Conservation (phyloP, 177 flowering plant genomes). For the Vitis hybrid region DNA sequence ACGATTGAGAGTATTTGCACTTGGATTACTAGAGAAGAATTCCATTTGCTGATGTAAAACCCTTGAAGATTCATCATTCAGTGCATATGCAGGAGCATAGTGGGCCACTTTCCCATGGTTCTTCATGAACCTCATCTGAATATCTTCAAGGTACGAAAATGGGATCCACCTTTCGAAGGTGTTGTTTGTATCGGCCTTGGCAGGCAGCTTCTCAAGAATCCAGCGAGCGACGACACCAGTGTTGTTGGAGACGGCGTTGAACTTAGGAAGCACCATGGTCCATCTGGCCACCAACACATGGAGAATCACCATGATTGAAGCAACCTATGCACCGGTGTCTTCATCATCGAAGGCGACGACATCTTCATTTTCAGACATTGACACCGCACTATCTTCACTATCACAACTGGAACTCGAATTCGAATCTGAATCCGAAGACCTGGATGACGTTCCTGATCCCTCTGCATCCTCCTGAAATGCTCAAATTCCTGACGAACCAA, state of each 20-base stretch:
- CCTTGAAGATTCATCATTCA: conserved; percentile 97
- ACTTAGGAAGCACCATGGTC: conserved; percentile 78
- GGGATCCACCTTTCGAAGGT: conserved; percentile 95
- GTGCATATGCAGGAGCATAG: conserved; percentile 87
- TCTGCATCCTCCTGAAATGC: conserved; percentile 20
- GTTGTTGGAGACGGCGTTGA: conserved; percentile 90
- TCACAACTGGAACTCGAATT: not conserved
- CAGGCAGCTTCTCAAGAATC: conserved; percentile 79
- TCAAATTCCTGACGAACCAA: conserved; percentile 29
- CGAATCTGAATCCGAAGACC: conserved; percentile 13
- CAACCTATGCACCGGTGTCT: too few relatives aligned
- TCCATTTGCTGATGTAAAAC: conserved; percentile 98
- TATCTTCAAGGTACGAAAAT: conserved; percentile 90
- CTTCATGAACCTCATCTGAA: conserved; percentile 96
- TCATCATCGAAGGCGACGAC: conserved; percentile 12
- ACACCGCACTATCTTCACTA: conserved; percentile 38
- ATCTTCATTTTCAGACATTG: conserved; percentile 74
- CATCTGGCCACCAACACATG: conserved; percentile 89
- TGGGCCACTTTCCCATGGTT: conserved; percentile 86
- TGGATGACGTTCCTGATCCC: conserved; percentile 8
- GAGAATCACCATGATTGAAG: conserved; percentile 68
- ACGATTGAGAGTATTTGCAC: conserved; percentile 83
- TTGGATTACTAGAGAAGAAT: conserved; percentile 86
- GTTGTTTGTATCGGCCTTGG: conserved; percentile 44
- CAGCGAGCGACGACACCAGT: conserved; percentile 79